A percentile compares a stretch with the other conserved stretches of the same genome.
Evolutionary conservation across 495 filamentous ascomycete species (phyloP).

Genomic region (Podospora comata): DNA sequence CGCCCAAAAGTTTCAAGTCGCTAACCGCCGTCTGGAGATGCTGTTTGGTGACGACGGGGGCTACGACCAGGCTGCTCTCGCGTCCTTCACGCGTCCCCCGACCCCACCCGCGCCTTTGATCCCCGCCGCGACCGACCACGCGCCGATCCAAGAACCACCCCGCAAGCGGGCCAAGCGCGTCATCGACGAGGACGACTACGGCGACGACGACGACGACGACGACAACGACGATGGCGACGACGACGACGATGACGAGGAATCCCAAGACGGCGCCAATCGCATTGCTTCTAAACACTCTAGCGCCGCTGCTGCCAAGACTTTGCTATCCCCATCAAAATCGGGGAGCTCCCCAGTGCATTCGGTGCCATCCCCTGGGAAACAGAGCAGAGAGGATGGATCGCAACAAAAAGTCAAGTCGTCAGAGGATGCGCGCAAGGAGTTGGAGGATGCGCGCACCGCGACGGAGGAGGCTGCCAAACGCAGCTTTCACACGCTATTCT

Average conservation of each 20-base stretch:
- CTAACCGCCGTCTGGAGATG: constrained; percentile 50
- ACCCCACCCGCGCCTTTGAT: constrained; percentile 31
- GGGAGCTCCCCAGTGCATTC: constrained; percentile 56
- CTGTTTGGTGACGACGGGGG: constrained; percentile 79
- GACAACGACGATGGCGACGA: constrained; percentile 85
- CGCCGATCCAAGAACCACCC: constrained; percentile 46
- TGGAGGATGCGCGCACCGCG: constrained; percentile 91
- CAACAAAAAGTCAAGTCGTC: constrained; percentile 58
- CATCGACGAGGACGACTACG: constrained; percentile 75
- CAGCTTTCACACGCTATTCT: constrained; percentile 88
- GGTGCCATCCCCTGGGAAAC: constrained; percentile 50
- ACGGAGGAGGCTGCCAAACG: constrained; percentile 85
- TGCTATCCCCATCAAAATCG: constrained; percentile 56
- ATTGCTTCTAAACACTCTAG: constrained; percentile 51
- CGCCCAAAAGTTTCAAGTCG: constrained; percentile 41
- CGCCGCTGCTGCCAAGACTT: constrained; percentile 42
- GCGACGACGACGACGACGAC: constrained; percentile 87
- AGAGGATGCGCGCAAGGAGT: constrained; percentile 85
- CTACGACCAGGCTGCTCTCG: constrained; percentile 41
- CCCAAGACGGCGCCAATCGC: constrained; percentile 30
- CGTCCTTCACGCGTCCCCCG: constrained; percentile 37
- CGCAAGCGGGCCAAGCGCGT: constrained; percentile 51
- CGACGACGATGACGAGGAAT: constrained; percentile 60
- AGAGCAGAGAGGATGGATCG: constrained; percentile 43
- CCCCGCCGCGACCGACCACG: constrained; percentile 48